Evolutionary conservation across 2,329 filamentous ascomycete genomes (phyloP), one percentile per base, ranked within the genome.

Genomic region (Dichotomopilus funicola): DNA sequence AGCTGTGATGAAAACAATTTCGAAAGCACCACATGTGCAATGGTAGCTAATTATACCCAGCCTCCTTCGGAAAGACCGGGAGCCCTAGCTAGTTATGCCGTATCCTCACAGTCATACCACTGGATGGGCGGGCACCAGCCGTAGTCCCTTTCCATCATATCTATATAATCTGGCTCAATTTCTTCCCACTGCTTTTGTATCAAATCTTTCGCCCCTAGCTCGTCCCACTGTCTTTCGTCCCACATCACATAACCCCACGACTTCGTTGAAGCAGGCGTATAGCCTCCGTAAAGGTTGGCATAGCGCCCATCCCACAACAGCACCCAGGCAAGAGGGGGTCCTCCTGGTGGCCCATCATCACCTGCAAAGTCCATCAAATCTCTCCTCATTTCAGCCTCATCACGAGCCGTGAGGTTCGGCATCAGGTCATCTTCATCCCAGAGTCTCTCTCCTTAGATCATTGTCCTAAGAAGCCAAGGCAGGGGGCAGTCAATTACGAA

Each of bases 241-340:
- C 51, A 53, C 51, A 53, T 47, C 5, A 53, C 51, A n/a, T 53
- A 47, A 1, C 43, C 51, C 43, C 43, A 52, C 33, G 38, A 9
- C 31, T 27, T 9, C 2, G 47, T 4, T 19, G 50, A 1, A 4
- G 19, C 8, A 5, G 50, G 51, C 2, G 47, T 31, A n/a, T 53
- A 41, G 6, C 19, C 51, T 6, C 51, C 51, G 35, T 33, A 47
- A 10, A 53, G 34, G 11, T 47, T 53, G 35, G 41, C 19, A 12
- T 46, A 53, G 3, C 6, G 12, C 1, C 51, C 51, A n/a, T 31
- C 31, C 51, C 51, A 53, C 6, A 47, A 13, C 3, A 47, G 42
- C 7, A 53, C 51, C 51, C 50, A 53, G 3, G 11, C 51, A 5
- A 49, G 37, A 5, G 51, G 51, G 10, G 51, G 51, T 1, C 44